A percentile compares a stretch with the other conserved stretches of the same genome.
These are phyloP conservation scores for Albophoma yamanashiensis DNA, from an alignment of 2,329 filamentous ascomycete genomes.

Conservation along the genomic window DNA sequence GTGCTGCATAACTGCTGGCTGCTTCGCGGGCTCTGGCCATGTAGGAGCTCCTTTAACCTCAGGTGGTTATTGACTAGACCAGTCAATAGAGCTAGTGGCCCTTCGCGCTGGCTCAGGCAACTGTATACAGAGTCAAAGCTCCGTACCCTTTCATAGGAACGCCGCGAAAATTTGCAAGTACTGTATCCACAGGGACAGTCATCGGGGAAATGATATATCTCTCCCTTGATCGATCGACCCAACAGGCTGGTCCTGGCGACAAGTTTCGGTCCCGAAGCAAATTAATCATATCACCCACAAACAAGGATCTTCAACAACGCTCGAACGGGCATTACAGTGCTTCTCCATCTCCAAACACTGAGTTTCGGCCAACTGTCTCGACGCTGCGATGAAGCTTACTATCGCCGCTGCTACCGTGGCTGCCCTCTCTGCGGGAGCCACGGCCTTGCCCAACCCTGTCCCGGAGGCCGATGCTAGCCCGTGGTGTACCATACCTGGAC, in stretches of 20 bases:
- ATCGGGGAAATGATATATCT: neutral
- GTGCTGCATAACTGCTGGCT: too few species aligned
- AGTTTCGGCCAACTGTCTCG: neutral
- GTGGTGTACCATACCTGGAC: conserved; percentile 8
- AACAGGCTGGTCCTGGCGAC: neutral
- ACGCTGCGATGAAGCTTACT: conserved; percentile 16
- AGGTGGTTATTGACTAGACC: neutral
- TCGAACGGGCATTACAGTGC: neutral
- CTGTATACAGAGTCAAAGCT: neutral
- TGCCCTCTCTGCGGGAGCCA: conserved; percentile 8
- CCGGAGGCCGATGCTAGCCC: conserved; percentile 10
- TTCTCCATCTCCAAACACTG: neutral
- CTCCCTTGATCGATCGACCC: neutral
- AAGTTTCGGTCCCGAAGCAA: neutral
- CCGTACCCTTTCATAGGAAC: neutral
- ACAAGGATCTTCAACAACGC: too few species aligned
- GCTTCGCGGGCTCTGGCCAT: neutral
- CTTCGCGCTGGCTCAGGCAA: neutral
- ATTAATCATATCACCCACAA: neutral
- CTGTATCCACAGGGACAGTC: too few species aligned
- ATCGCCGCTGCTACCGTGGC: conserved; percentile 11
- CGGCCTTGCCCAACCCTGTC: conserved; percentile 9
- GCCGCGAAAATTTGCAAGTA: neutral
- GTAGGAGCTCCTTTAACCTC: neutral
- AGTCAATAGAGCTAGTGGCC: neutral